Percentiles rank a stretch among this genome's conserved stretches.
Conservation (phyloP, 176 grass and related monocot genomes). For the Eleusine indica region DNA sequence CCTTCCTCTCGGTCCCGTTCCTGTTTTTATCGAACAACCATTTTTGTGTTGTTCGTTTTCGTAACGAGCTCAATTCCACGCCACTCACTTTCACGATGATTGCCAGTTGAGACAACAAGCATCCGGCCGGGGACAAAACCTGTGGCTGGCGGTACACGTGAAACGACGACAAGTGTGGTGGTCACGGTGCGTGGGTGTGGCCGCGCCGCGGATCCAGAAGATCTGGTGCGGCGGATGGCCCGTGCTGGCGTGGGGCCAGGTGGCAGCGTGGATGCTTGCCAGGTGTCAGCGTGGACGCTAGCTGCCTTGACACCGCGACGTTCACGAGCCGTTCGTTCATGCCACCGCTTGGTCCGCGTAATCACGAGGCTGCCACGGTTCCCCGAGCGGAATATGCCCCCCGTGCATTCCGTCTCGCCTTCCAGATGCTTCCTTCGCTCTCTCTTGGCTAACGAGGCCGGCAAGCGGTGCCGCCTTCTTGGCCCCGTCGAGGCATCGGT, state of each 20-base stretch:
- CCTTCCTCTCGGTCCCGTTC: too few relatives aligned
- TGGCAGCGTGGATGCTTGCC: background rate
- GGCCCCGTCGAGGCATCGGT: background rate
- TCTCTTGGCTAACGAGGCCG: background rate
- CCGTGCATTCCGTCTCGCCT: background rate
- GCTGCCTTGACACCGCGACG: background rate
- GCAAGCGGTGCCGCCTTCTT: too few relatives aligned
- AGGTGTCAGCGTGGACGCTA: background rate
- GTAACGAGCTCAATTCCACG: too few relatives aligned
- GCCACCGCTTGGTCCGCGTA: background rate
- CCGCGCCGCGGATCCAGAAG: background rate
- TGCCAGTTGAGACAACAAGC: too few relatives aligned
- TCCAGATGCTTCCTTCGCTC: slow-evolving; percentile 7
- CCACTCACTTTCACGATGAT: too few relatives aligned
- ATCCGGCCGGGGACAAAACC: background rate
- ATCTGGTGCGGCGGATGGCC: background rate
- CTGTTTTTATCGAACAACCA: too few relatives aligned
- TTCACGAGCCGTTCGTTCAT: background rate
- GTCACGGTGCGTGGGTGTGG: too few relatives aligned
- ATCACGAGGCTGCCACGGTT: background rate
- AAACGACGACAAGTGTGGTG: background rate
- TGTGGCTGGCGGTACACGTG: background rate
- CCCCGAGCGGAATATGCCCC: background rate
- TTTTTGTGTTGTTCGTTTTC: too few relatives aligned
- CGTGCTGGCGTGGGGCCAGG: background rate